These are phyloP conservation scores for Komagataella mondaviorum DNA, from an alignment of 805 yeast species.

Conservation along the genomic window DNA sequence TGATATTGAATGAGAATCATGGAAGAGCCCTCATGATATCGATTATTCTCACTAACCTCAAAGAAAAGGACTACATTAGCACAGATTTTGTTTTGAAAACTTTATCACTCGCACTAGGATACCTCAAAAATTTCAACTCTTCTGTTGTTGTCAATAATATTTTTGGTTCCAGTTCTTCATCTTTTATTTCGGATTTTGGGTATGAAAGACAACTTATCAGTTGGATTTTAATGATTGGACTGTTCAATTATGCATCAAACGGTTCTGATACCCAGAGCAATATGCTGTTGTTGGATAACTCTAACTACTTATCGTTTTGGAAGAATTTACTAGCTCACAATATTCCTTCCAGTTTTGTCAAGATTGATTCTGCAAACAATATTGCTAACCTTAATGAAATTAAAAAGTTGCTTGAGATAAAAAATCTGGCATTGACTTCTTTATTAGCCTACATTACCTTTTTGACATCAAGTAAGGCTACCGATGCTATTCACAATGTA, in stretches of 20 bases:
- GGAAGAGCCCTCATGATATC: conserved; percentile 19
- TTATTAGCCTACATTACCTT: conserved; percentile 38
- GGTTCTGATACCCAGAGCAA: conserved; percentile 24
- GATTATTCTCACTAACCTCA: conserved; percentile 13
- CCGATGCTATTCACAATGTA: conserved; percentile 11
- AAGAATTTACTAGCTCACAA: conserved; percentile 40
- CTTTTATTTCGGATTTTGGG: conserved; percentile 14
- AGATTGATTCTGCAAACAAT: conserved; percentile 17
- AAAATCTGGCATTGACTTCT: conserved; percentile 47
- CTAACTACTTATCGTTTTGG: conserved; percentile 54
- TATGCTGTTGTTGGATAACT: conserved; percentile 38
- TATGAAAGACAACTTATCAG: conserved; percentile 29
- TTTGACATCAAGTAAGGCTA: conserved; percentile 28
- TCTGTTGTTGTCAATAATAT: conserved; percentile 19
- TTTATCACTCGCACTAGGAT: conserved; percentile 14
- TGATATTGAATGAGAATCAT: conserved; percentile 15
- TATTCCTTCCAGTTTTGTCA: conserved; percentile 25
- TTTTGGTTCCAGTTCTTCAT: conserved; percentile 15
- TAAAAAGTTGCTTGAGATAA: conserved; percentile 30
- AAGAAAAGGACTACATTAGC: conserved; percentile 15
- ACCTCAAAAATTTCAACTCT: conserved; percentile 20
- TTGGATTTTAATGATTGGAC: conserved; percentile 53
- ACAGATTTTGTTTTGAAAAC: conserved; percentile 18
- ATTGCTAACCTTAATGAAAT: conserved; percentile 19
- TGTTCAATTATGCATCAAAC: conserved; percentile 35